phyloP scores from a whole-genome alignment of 257 asterid genomes.

The Primulina eburnea region DNA sequence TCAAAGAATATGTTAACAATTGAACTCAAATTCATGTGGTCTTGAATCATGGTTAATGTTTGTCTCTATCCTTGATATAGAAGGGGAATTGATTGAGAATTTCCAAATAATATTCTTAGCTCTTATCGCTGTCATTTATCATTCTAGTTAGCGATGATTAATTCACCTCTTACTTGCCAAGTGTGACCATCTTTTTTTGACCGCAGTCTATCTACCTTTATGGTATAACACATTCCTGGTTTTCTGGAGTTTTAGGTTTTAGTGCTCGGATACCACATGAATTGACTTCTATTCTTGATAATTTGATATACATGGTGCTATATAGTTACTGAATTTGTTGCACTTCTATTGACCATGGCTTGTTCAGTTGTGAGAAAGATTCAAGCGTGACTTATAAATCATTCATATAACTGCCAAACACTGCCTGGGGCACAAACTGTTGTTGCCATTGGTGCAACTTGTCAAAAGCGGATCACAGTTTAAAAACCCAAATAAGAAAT shows the following conservation, averaged over 20 bases:
- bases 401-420: not conserved
- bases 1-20: not conserved
- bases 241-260: not conserved
- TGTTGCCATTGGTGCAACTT: not conserved
- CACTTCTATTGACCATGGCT: not conserved
- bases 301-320: not conserved
- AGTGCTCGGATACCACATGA: not conserved
- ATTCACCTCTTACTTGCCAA: not conserved
- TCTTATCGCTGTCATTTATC: not conserved
- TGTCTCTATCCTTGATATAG: not conserved
- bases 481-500: no score
- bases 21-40: not conserved
- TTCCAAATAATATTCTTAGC: not conserved
- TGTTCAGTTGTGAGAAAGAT: not conserved
- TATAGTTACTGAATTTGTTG: not conserved
- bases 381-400: slow-evolving; percentile 8
- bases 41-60: not conserved
- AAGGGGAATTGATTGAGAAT: no score
- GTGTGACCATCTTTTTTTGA: not conserved
- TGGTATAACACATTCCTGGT: not conserved
- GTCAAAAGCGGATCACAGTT: no score
- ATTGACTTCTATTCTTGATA: not conserved
- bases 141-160: not conserved
- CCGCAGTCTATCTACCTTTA: not conserved
- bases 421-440: not conserved